phyloP scores from a whole-genome alignment of 2,329 filamentous ascomycete genomes.

The Trichoderma afroharzianum region DNA sequence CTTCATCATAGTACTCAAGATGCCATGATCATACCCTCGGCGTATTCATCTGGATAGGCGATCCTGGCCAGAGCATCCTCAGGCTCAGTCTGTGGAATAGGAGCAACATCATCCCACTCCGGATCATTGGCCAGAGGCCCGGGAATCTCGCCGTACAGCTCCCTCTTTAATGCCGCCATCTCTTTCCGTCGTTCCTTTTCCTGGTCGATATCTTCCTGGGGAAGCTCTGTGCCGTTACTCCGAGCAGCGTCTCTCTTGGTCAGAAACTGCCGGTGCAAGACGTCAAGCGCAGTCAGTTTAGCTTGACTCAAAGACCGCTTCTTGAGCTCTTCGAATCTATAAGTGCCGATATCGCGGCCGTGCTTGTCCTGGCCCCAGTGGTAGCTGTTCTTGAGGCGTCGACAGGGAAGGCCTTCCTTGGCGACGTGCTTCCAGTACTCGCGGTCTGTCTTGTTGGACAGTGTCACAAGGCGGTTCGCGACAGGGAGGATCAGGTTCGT shows the following conservation, averaged over 20 bases:
- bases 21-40: slow-evolving; percentile 56
- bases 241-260: slow-evolving; percentile 33
- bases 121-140: slow-evolving; percentile 57
- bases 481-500: slow-evolving; percentile 43
- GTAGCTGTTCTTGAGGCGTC: slow-evolving; percentile 39
- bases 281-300: slow-evolving; percentile 41
- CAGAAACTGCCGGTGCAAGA: slow-evolving; percentile 44
- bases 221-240: slow-evolving; percentile 25
- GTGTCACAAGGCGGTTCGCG: slow-evolving; percentile 32
- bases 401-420: slow-evolving; percentile 50
- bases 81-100: slow-evolving; percentile 80
- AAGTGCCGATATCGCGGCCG: slow-evolving; percentile 48
- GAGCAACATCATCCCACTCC: slow-evolving; percentile 78
- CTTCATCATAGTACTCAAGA: neutral
- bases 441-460: slow-evolving; percentile 48
- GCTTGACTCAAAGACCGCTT: slow-evolving; percentile 40
- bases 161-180: slow-evolving; percentile 49
- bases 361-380: slow-evolving; percentile 50
- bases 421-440: slow-evolving; percentile 56
- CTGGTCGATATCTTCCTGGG: slow-evolving; percentile 40
- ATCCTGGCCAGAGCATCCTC: slow-evolving; percentile 85
- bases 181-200: slow-evolving; percentile 47
- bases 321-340: slow-evolving; percentile 45
- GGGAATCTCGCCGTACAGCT: slow-evolving; percentile 50
- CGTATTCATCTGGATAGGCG: slow-evolving; percentile 84